Conservation (phyloP, 176 grass and related monocot species). For the Juncus effusus region DNA sequence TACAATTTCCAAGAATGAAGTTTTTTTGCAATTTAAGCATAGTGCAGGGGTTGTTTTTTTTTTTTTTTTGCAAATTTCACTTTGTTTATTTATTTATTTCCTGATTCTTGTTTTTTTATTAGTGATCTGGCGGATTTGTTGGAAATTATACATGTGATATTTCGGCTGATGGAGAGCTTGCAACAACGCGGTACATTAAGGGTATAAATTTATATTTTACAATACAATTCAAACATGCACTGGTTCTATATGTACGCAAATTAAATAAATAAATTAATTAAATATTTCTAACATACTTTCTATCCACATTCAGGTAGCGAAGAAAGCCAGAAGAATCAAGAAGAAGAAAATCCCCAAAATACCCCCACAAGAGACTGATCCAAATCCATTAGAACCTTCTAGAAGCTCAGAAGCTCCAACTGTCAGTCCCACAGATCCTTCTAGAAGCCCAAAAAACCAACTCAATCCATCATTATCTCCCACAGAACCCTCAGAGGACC, state of each 20-base stretch:
- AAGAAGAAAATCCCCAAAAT: conserved; percentile 50
- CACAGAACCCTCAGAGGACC: conserved; percentile 19
- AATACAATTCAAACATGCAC: too few species aligned
- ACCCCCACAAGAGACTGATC: conserved; percentile 16
- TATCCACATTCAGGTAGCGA: conserved; percentile 61
- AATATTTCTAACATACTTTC: conserved; percentile 14
- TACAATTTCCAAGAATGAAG: too few species aligned
- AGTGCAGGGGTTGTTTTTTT: too few species aligned
- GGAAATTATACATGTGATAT: conserved; percentile 84
- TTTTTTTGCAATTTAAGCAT: too few species aligned
- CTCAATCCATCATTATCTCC: conserved; percentile 16
- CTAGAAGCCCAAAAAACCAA: conserved; percentile 19
- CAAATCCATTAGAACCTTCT: too few species aligned
- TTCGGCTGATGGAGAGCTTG: conserved; percentile 95
- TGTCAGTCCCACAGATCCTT: conserved; percentile 24
- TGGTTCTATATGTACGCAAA: too few species aligned
- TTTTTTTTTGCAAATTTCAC: too few species aligned
- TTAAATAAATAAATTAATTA: too few species aligned
- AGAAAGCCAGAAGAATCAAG: conserved; percentile 69
- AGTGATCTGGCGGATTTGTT: conserved; percentile 94
- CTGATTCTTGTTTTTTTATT: conserved; percentile 19
- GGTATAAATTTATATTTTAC: conserved; percentile 48
- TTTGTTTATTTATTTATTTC: not conserved
- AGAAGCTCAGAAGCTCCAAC: conserved; percentile 33
- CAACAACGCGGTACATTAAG: conserved; percentile 77